Evolutionary conservation across 108 stramenopile genomes (phyloP).

Genomic region (Conticribra guillardii): DNA sequence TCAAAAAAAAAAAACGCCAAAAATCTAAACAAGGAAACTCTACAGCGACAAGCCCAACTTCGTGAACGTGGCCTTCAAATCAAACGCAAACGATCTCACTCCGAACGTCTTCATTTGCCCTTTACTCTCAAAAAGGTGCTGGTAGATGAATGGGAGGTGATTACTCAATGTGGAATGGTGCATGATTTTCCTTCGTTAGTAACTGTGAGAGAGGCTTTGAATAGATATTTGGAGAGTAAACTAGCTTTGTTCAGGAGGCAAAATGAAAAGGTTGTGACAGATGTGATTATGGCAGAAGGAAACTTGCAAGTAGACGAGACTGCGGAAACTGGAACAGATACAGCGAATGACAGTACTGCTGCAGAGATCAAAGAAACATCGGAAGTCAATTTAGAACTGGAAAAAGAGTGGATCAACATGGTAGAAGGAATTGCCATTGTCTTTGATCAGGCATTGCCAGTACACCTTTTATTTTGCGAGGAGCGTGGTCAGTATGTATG

Average conservation of each 20-base stretch:
- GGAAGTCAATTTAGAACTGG: not conserved
- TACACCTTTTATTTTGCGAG: constrained; percentile 61
- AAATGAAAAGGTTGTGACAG: constrained; percentile 5
- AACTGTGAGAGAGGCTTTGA: constrained; percentile 57
- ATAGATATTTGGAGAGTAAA: constrained; percentile 54
- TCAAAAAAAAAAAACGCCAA: not conserved
- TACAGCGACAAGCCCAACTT: constrained; percentile 37
- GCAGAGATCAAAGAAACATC: too few relatives aligned
- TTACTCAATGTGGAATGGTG: constrained; percentile 74
- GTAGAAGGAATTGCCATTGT: constrained; percentile 66
- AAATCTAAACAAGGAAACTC: constrained; percentile 24
- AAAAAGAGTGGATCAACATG: constrained; percentile 72
- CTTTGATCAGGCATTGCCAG: constrained; percentile 74
- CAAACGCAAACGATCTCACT: constrained; percentile 15
- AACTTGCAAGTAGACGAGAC: constrained; percentile 2
- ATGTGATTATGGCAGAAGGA: constrained; percentile 3
- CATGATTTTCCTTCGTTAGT: constrained; percentile 56
- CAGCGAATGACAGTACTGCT: too few relatives aligned
- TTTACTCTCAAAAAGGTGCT: constrained; percentile 71
- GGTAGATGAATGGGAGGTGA: constrained; percentile 84
- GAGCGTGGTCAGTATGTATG: constrained; percentile 56
- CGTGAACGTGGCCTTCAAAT: constrained; percentile 21
- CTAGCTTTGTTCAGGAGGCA: constrained; percentile 16
- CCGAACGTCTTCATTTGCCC: constrained; percentile 48
- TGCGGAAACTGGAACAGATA: too few relatives aligned